Percentiles rank a stretch among this genome's conserved stretches.
Evolutionary conservation across 495 filamentous ascomycete genomes (phyloP).

Genomic region (Penicillium roqueforti): DNA sequence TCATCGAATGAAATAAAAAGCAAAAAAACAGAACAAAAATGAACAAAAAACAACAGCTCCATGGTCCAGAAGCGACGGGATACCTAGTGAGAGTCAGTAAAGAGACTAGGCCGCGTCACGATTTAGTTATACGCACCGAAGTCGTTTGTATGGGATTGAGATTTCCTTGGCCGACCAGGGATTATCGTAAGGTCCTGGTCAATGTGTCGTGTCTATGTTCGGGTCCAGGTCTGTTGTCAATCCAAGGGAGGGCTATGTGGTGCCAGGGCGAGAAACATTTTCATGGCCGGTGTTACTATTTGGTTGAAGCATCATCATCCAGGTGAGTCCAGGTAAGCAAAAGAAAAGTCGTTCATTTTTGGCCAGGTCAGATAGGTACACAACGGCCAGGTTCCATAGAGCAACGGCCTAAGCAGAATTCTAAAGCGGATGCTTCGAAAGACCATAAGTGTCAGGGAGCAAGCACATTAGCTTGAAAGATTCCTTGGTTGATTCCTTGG

Average conservation of each 20-base stretch:
- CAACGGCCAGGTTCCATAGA: slow-evolving; percentile 13
- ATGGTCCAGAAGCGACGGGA: slow-evolving; percentile 22
- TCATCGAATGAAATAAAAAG: slow-evolving; percentile 3
- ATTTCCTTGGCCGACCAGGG: slow-evolving; percentile 8
- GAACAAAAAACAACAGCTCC: slow-evolving; percentile 15
- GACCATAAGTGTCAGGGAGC: slow-evolving; percentile 14
- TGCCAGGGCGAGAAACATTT: not conserved
- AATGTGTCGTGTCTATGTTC: not conserved
- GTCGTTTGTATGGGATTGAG: not conserved
- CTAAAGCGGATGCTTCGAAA: slow-evolving; percentile 16
- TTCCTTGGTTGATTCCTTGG: slow-evolving; percentile 12
- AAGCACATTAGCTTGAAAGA: slow-evolving; percentile 17
- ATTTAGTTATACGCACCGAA: slow-evolving; percentile 17
- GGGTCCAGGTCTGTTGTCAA: slow-evolving; percentile 9
- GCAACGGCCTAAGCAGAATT: slow-evolving; percentile 16
- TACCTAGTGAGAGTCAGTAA: slow-evolving; percentile 19
- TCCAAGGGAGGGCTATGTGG: slow-evolving; percentile 2
- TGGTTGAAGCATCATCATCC: slow-evolving; percentile 12
- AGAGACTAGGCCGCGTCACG: not conserved
- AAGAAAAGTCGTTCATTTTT: not conserved
- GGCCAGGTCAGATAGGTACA: slow-evolving; percentile 5
- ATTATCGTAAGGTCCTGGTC: slow-evolving; percentile 1
- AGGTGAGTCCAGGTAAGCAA: slow-evolving; percentile 4
- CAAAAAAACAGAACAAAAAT: slow-evolving; percentile 13
- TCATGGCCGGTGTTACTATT: slow-evolving; percentile 12